Percentiles rank a stretch among this genome's conserved stretches.
Evolutionary conservation across 345 rosid genomes (phyloP).

Genomic region (Zanthoxylum bungeanum): DNA sequence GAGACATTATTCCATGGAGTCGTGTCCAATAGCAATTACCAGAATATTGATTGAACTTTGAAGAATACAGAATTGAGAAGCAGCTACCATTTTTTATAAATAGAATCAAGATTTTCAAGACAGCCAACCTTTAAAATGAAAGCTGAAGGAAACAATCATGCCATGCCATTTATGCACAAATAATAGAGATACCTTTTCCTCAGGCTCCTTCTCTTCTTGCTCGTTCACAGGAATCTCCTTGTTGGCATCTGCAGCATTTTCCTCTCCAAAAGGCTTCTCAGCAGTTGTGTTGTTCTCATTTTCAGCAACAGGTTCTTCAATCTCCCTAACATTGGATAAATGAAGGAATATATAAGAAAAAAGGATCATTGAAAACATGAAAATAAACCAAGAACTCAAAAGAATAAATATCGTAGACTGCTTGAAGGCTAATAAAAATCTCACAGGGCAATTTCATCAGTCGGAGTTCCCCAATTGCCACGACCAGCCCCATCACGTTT

Average conservation of each 20-base stretch:
- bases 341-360: not conserved
- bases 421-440: constrained; percentile 14
- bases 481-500: constrained; percentile 94
- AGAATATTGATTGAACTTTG: not conserved
- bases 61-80: too few relatives aligned
- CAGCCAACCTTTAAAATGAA: not conserved
- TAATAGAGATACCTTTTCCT: constrained; percentile 53
- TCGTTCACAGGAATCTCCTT: constrained; percentile 58
- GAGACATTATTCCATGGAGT: not conserved
- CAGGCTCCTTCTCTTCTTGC: constrained; percentile 80
- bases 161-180: not conserved
- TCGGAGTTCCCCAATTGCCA: constrained; percentile 89
- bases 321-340: constrained; percentile 46
- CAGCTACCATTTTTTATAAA: too few relatives aligned
- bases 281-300: constrained; percentile 41
- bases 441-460: constrained; percentile 75
- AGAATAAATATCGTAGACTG: not conserved
- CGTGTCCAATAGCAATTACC: not conserved
- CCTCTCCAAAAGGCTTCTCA: constrained; percentile 67
- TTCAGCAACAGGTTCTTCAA: constrained; percentile 57
- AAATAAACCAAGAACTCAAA: not conserved
- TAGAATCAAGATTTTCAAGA: too few relatives aligned
- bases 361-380: not conserved
- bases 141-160: not conserved
- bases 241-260: constrained; percentile 58